Base-by-base conservation (phyloP, 108 stramenopile genomes). In the Nitzschia inconspicua region DNA sequence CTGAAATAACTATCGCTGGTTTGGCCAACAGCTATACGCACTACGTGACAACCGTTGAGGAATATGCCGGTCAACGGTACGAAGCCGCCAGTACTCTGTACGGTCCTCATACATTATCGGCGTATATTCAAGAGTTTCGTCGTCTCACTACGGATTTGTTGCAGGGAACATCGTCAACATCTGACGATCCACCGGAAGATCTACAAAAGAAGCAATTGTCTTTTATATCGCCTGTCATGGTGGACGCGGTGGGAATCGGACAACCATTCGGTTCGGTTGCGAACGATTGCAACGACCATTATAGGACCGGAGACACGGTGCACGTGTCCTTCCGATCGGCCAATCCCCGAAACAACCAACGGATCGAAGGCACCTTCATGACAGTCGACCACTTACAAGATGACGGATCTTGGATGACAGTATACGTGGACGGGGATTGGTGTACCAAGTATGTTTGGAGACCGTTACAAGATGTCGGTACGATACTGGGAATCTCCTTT, bases 1-100 rank as follows among this genome's bases (percentile, higher is more conserved):
- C 80, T 19, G 30, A 55, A 23, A 66, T 84, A 16, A 63, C 72
- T 13, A 79, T 84, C 53, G 77, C 77, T 4, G 83, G 83, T 10
- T 54, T 84, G 39, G 53, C 78, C 20, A 84, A 80, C 47, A 46
- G 58, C 23, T 84, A 84, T 51, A 74, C 78, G 35, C 73, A 76
- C 51, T 84, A 84, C 60, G 57, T 76, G 24, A 75, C 83, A 9
- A 84, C 83, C 8, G 60, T 51, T 40, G 83, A 84, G 60, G 83
- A 84, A 57, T 84, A 84, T 57, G 32, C 59, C 41, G 78, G 65
- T 10, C 83, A 84, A 67, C 65, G 83, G 16, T 84, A 84, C 65
- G 83, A 84, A 47, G 78, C 78, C 3, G 83, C 78, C 25, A 75
- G 73, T 27, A 84, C 83, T 0, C 20, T 84, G 16, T 84, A 70